A percentile compares a stretch with the other conserved stretches of the same genome.
These are phyloP conservation scores for Aspergillus diversus DNA, from an alignment of 495 filamentous ascomycete genomes.

Conservation along the genomic window DNA sequence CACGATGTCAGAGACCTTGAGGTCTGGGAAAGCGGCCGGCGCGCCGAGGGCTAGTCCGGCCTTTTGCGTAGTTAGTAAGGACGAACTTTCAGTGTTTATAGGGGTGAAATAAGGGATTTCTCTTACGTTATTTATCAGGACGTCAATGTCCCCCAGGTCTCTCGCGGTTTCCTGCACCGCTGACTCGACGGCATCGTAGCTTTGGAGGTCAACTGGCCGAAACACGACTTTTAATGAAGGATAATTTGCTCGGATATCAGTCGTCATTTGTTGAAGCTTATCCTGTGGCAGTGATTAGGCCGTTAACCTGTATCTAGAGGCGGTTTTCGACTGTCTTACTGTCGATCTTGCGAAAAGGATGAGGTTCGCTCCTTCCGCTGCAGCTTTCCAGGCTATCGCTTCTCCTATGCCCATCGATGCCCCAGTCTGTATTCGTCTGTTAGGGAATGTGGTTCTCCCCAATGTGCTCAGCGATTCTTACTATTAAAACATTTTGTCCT, in stretches of 20 bases:
- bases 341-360: constrained; percentile 25
- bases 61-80: constrained; percentile 7
- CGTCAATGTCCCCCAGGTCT: constrained; percentile 33
- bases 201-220: constrained; percentile 30
- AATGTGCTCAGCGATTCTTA: neutral
- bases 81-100: neutral
- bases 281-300: constrained; percentile 21
- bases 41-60: constrained; percentile 44
- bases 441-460: too few species aligned
- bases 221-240: constrained; percentile 21
- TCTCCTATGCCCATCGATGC: constrained; percentile 42
- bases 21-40: constrained; percentile 30
- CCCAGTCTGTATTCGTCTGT: constrained; percentile 25
- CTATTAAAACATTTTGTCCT: constrained; percentile 11
- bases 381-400: constrained; percentile 30
- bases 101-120: neutral
- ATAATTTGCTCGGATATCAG: constrained; percentile 15
- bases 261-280: constrained; percentile 29
- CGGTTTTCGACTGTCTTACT: neutral
- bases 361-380: constrained; percentile 28
- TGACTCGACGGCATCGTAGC: constrained; percentile 29
- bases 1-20: constrained; percentile 30
- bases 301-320: neutral
- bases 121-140: constrained; percentile 42
- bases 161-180: constrained; percentile 24